Percentiles rank a stretch among this genome's conserved stretches.
These are phyloP conservation scores for Fusarium virguliforme DNA, from an alignment of 2,329 filamentous ascomycete genomes.

Conservation along the genomic window DNA sequence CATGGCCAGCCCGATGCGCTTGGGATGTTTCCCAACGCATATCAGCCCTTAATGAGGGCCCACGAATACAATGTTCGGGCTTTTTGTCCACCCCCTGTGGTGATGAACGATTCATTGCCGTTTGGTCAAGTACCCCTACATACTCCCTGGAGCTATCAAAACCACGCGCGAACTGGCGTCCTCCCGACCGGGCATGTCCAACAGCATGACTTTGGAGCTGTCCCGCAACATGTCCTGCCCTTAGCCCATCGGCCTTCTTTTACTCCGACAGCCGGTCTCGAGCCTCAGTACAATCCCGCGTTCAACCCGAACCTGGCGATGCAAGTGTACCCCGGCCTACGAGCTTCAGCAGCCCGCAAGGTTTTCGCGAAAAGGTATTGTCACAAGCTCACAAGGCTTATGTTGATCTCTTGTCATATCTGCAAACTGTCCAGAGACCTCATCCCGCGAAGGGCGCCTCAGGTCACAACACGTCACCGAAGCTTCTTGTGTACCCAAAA, in stretches of 20 bases:
- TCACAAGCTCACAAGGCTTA: conserved; percentile 82
- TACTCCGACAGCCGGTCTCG: conserved; percentile 21
- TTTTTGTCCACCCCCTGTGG: conserved; percentile 57
- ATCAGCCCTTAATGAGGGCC: conserved; percentile 56
- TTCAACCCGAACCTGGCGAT: conserved; percentile 22
- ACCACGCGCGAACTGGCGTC: conserved; percentile 21
- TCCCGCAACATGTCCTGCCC: conserved; percentile 29
- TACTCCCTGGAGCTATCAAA: conserved; percentile 42
- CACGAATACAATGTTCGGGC: conserved; percentile 59
- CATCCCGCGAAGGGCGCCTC: conserved; percentile 59
- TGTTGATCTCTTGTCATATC: conserved; percentile 76
- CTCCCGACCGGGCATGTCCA: conserved; percentile 32
- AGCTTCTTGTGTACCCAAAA: conserved; percentile 71
- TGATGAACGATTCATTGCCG: conserved; percentile 52
- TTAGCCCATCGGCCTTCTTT: conserved; percentile 32
- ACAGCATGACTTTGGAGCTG: conserved; percentile 31
- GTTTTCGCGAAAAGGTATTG: conserved; percentile 79
- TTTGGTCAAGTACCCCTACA: conserved; percentile 53
- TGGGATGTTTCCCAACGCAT: conserved; percentile 42
- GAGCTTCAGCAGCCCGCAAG: conserved; percentile 44
- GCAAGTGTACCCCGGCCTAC: conserved; percentile 27
- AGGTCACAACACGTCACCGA: conserved; percentile 60
- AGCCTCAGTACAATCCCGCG: conserved; percentile 25
- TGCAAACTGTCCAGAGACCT: conserved; percentile 73
- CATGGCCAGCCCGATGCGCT: conserved; percentile 36